Evolutionary conservation across 2,329 filamentous ascomycete genomes (phyloP).

Genomic region (Fusarium anthophilum): DNA sequence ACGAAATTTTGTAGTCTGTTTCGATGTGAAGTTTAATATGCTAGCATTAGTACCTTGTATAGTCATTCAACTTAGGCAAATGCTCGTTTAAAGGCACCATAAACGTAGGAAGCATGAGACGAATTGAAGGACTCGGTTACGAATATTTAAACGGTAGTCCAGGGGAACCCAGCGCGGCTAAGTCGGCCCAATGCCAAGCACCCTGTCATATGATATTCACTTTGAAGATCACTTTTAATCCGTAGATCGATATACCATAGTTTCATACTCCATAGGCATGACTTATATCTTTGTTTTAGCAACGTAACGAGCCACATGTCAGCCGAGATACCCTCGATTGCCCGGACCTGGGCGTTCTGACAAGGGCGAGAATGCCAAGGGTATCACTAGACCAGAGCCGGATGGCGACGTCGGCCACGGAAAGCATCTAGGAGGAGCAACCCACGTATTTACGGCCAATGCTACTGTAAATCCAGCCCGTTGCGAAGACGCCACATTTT

Average conservation of each 20-base stretch:
- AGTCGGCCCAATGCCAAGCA: neutral
- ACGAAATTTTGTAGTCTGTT: fast-evolving
- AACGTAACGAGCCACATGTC: fast-evolving
- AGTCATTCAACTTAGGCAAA: fast-evolving
- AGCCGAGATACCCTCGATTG: neutral
- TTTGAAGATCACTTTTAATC: neutral
- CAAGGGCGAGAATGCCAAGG: neutral
- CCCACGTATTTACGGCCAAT: too few species aligned
- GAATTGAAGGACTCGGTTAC: too few species aligned
- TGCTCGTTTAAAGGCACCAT: neutral
- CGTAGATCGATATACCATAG: neutral
- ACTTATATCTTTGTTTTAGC: fast-evolving
- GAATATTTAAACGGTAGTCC: neutral
- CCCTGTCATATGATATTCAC: neutral
- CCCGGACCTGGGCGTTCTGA: neutral
- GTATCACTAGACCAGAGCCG: neutral
- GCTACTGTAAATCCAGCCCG: fast-evolving
- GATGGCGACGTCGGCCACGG: neutral
- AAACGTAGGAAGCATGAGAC: neutral
- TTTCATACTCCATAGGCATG: neutral
- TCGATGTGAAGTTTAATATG: neutral
- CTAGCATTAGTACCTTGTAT: neutral
- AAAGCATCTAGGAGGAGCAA: neutral
- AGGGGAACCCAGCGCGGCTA: neutral
- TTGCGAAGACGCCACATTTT: too few species aligned